Percentiles rank a stretch among this genome's conserved stretches.
phyloP scores from a whole-genome alignment of 2,329 filamentous ascomycete species.

The Aulographum hederae region DNA sequence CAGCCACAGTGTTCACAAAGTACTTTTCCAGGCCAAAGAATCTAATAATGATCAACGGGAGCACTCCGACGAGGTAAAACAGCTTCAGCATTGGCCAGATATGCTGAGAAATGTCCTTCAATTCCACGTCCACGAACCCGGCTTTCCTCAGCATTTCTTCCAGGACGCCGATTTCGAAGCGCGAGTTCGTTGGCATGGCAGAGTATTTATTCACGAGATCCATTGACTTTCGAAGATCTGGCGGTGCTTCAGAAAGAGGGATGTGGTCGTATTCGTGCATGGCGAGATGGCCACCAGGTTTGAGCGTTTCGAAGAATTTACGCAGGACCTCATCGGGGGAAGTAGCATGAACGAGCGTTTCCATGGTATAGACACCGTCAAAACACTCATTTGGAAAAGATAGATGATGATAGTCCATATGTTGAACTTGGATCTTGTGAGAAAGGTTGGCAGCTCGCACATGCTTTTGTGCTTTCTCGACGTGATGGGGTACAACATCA shows the following conservation, averaged over 20 bases:
- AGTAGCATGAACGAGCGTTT: slow-evolving; percentile 36
- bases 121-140: slow-evolving; percentile 19
- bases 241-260: slow-evolving; percentile 7
- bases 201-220: slow-evolving; percentile 13
- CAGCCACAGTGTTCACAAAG: slow-evolving; percentile 32
- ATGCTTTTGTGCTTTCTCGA: slow-evolving; percentile 25
- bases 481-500: slow-evolving; percentile 30
- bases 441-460: slow-evolving; percentile 16
- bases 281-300: slow-evolving; percentile 27
- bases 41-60: slow-evolving; percentile 28
- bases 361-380: slow-evolving; percentile 37
- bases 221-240: slow-evolving; percentile 7
- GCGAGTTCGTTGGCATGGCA: too few relatives aligned
- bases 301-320: slow-evolving; percentile 29
- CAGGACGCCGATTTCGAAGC: slow-evolving; percentile 19
- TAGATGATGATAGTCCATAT: slow-evolving; percentile 34
- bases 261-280: slow-evolving; percentile 27
- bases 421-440: slow-evolving; percentile 18
- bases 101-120: slow-evolving; percentile 27
- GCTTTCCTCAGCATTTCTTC: slow-evolving; percentile 17
- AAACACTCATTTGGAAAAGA: slow-evolving; percentile 21
- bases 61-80: slow-evolving; percentile 26
- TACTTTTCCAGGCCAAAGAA: slow-evolving; percentile 24
- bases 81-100: slow-evolving; percentile 29
- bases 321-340: slow-evolving; percentile 24